Percentiles rank a stretch among this genome's conserved stretches.
Evolutionary conservation across 2,329 filamentous ascomycete species (phyloP).

Genomic region (Fusarium sp.): DNA sequence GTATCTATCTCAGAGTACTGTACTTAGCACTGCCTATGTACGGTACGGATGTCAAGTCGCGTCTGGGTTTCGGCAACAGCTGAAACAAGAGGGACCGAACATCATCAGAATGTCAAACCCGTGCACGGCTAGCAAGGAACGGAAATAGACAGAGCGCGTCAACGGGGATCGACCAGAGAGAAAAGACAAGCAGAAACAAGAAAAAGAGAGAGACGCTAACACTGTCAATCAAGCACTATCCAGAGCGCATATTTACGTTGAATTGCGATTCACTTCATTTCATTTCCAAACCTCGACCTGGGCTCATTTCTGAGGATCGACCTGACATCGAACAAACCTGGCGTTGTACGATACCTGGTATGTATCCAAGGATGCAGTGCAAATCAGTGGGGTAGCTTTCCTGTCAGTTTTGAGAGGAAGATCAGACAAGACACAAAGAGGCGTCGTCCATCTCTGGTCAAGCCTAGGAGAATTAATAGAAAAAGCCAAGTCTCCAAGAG

Average conservation of each 20-base stretch:
- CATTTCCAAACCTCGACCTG: constrained; percentile 16
- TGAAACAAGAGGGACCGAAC: constrained; percentile 36
- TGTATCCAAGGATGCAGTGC: constrained; percentile 25
- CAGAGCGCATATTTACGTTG: background rate
- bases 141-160: constrained; percentile 19
- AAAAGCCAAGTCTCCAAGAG: background rate
- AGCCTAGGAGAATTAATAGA: constrained; percentile 11
- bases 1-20: background rate
- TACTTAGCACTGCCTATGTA: background rate
- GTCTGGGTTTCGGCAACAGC: constrained; percentile 36
- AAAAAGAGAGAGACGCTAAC: background rate
- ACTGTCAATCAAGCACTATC: background rate
- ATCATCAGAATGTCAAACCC: constrained; percentile 27
- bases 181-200: background rate
- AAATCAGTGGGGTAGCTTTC: constrained; percentile 30
- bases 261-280: constrained; percentile 1
- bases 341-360: constrained; percentile 4
- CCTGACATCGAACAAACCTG: constrained; percentile 22
- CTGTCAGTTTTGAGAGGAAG: constrained; percentile 1
- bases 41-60: constrained; percentile 20
- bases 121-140: constrained; percentile 28
- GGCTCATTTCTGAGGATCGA: constrained; percentile 4
- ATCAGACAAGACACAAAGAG: constrained; percentile 5
- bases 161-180: background rate
- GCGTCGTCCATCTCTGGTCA: background rate